phyloP scores from a whole-genome alignment of 2,329 filamentous ascomycete genomes.

The Aureobasidium sp. region DNA sequence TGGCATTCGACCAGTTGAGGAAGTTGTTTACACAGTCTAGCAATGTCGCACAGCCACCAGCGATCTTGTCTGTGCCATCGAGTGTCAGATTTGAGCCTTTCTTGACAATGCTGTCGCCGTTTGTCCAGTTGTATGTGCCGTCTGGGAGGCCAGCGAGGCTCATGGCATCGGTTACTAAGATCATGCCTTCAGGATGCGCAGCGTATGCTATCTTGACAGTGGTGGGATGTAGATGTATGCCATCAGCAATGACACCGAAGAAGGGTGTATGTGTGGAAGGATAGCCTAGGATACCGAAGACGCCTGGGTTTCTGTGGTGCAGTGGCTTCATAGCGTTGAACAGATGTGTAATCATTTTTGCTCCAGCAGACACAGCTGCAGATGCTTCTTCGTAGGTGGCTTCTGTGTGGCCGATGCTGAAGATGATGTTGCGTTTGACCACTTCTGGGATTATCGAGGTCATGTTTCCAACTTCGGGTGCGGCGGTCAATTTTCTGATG shows the following conservation, averaged over 20 bases:
- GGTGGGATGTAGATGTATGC: slow-evolving; percentile 81
- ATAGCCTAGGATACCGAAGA: slow-evolving; percentile 72
- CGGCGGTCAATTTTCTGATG: slow-evolving; percentile 77
- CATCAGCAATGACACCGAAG: slow-evolving; percentile 85
- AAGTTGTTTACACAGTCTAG: slow-evolving; percentile 80
- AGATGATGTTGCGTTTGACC: slow-evolving; percentile 57
- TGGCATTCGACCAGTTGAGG: slow-evolving; percentile 61
- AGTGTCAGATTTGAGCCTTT: slow-evolving; percentile 63
- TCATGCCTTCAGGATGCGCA: slow-evolving; percentile 73
- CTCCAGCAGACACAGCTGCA: slow-evolving; percentile 61
- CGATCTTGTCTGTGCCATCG: slow-evolving; percentile 71
- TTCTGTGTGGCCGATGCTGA: slow-evolving; percentile 78
- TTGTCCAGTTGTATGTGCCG: slow-evolving; percentile 79
- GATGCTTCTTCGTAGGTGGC: slow-evolving; percentile 78
- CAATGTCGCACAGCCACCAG: slow-evolving; percentile 50
- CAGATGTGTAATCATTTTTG: slow-evolving; percentile 83
- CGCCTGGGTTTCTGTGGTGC: slow-evolving; percentile 82
- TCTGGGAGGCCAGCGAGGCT: slow-evolving; percentile 75
- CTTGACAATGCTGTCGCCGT: slow-evolving; percentile 60
- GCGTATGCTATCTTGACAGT: slow-evolving; percentile 85
- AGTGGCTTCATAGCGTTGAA: slow-evolving; percentile 92
- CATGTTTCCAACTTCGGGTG: slow-evolving; percentile 72
- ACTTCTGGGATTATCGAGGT: slow-evolving; percentile 59
- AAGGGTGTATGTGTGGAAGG: slow-evolving; percentile 45
- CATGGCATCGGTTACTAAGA: slow-evolving; percentile 91